Percentiles rank a stretch among this genome's conserved stretches.
Conservation (phyloP, 768 basidiomycete genomes). For the Suillus spraguei region DNA sequence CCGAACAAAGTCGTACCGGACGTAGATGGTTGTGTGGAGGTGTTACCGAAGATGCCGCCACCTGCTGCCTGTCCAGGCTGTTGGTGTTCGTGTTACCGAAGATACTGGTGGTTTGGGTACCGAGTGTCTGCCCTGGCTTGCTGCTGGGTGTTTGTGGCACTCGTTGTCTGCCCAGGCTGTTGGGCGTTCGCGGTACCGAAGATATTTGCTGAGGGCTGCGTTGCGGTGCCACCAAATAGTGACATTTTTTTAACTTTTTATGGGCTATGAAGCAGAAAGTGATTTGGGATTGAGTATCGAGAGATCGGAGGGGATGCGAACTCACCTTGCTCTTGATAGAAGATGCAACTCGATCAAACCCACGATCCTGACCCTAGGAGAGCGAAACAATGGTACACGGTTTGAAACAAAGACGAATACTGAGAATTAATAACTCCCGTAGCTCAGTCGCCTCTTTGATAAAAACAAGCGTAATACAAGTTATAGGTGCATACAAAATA, state of each 20-base stretch:
- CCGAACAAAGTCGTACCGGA: slow-evolving; percentile 13
- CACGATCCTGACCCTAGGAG: neutral
- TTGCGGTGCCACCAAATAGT: slow-evolving; percentile 12
- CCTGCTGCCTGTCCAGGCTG: slow-evolving; percentile 17
- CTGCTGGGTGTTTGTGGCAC: slow-evolving; percentile 16
- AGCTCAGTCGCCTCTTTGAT: neutral
- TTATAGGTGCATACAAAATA: neutral
- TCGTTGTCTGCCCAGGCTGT: slow-evolving; percentile 14
- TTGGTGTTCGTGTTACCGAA: slow-evolving; percentile 17
- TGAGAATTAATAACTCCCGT: neutral
- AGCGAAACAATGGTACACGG: neutral
- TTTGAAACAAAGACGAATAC: neutral
- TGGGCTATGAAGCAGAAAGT: neutral
- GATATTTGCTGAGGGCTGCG: slow-evolving; percentile 1
- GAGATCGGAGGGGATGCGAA: neutral
- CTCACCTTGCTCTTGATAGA: neutral
- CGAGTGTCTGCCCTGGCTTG: slow-evolving; percentile 6
- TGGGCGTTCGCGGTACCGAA: slow-evolving; percentile 15
- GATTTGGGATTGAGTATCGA: neutral
- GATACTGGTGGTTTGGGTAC: slow-evolving; percentile 1
- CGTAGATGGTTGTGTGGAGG: slow-evolving; percentile 21
- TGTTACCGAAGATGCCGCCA: slow-evolving; percentile 24
- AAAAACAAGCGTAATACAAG: neutral
- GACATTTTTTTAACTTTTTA: slow-evolving; percentile 11
- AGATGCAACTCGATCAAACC: slow-evolving; percentile 4